Evolutionary conservation across 352 stramenopile genomes (phyloP).

Genomic region (Globisporangium nagaii): DNA sequence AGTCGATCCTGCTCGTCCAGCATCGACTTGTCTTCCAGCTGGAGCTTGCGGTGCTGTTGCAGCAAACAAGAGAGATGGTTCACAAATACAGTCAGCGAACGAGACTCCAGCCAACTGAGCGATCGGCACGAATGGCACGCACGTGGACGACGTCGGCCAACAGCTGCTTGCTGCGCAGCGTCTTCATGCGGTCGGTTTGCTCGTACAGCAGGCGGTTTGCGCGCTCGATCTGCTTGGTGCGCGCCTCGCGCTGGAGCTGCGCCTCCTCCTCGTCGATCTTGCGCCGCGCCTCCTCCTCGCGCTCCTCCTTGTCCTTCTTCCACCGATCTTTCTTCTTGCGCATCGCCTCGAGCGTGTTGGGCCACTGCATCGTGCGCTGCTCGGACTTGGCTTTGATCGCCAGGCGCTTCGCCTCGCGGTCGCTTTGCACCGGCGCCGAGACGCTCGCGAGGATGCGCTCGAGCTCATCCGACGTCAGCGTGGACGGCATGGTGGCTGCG

Average conservation of each 20-base stretch:
- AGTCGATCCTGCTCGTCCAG: slow-evolving; percentile 47
- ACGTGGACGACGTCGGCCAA: slow-evolving; percentile 82
- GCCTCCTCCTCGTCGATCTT: slow-evolving; percentile 79
- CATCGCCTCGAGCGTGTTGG: slow-evolving; percentile 89
- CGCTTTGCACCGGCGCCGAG: slow-evolving; percentile 51
- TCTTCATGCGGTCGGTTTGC: slow-evolving; percentile 92
- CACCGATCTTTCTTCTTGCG: slow-evolving; percentile 87
- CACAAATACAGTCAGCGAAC: too few relatives aligned
- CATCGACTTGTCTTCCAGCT: slow-evolving; percentile 69
- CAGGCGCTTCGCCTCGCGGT: slow-evolving; percentile 56
- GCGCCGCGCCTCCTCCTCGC: slow-evolving; percentile 65
- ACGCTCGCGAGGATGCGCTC: slow-evolving; percentile 71
- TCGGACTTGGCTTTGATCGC: slow-evolving; percentile 76
- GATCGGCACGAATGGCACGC: too few relatives aligned
- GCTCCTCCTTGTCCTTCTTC: slow-evolving; percentile 88
- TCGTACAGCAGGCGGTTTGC: slow-evolving; percentile 87
- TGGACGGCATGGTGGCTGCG: slow-evolving; percentile 40
- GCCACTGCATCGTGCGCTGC: slow-evolving; percentile 81
- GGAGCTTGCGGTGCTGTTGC: slow-evolving; percentile 67
- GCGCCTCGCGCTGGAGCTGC: slow-evolving; percentile 56
- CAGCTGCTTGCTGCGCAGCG: slow-evolving; percentile 78
- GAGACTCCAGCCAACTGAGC: not conserved
- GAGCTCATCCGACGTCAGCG: slow-evolving; percentile 51
- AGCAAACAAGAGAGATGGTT: not conserved
- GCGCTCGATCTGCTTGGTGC: slow-evolving; percentile 80